Evolutionary conservation across 2,329 filamentous ascomycete genomes (phyloP), one percentile per base, ranked within the genome.

Genomic region (Xylariaceae sp.): DNA sequence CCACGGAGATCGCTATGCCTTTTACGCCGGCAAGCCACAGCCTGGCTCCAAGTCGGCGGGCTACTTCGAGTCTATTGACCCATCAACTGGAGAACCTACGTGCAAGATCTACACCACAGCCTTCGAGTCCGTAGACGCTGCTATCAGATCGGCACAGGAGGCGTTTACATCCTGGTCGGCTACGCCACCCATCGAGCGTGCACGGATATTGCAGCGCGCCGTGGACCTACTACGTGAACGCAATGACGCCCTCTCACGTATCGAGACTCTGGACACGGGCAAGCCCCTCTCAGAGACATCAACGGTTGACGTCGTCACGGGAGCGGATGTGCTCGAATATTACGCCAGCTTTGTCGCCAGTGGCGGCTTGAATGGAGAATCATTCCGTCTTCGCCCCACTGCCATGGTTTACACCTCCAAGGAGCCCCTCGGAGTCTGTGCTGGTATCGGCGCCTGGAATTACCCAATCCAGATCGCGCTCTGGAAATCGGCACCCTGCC

Each of bases 391-490:
- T 48, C 82, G 91, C 45, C 80, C 86, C 54, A 87, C 90, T 65
- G 90, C 90, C 3, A 92, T 88, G 83, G 85, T 94, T 44, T 91
- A 92, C 74, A 92, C 89, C 9, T 87, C 85, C 69, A 93, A 94
- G 72, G 88, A 90, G 66, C 82, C 91, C 4, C 77, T 95, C 15
- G 91, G 91, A 30, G 90, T 94, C 11, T 95, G 90, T 72, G 91
- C 84, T 11, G 91, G 89, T 59, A 95, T 95, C 65, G 91, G 90
- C 57, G 91, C 91, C 11, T 95, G 90, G 90, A 95, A 95, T 75
- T 95, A 95, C 71, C 91, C 91, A 10, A 89, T 95, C 64, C 90
- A 95, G 73, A 95, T 95, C 65, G 90, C 90, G 7, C 79, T 95
- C 1, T 95, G 90, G 90, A 95, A 95, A 74, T 92, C 89, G 1